Base-by-base conservation (phyloP, 768 basidiomycete species). In the Candolleomyces aberdarensis region DNA sequence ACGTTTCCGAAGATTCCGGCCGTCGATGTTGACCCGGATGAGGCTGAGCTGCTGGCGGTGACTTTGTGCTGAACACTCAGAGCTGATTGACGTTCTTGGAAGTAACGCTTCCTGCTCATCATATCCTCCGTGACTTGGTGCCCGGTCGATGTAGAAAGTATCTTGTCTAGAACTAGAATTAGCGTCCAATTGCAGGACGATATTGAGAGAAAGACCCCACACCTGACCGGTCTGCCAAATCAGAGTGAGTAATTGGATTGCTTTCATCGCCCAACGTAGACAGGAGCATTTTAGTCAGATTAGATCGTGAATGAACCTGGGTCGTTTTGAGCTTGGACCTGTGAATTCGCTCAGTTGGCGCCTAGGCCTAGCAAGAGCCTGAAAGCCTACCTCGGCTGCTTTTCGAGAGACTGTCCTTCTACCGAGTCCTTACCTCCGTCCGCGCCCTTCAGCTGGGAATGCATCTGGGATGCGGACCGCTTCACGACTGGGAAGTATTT, bases 161-260 rank as follows among this genome's bases (percentile, higher is more conserved):
- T 79, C 62, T 79, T 77, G 61, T 87, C 87, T 90, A 48, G 31
- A 13, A 20, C 9, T 6, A 2, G 48, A 20, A 49, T 49, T 22
- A 13, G 36, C 56, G 17, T 57, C 22, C 17, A 54, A 11, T 58
- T 17, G 22, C 32, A 11, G 49, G n/a, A 13, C 4, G 39, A 15
- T 8, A 58, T 36, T 3, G 41, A 8, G 19, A 56, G 17, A 29
- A 40, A 19, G 39, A 17, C 50, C 14, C 48, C 44, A 55, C 51
- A 86, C 90, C 87, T 69, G 87, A 78, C 61, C 87, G 83, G 46
- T 85, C 76, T 56, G 74, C 75, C 61, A 85, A 81, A 68, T 88
- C 82, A 1, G 87, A 86, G 65, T 90, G 86, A 1, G 91, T 92
- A 55, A 94, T 91, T 1, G 92, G 92, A 69, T 94, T 94, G 10